Conservation (phyloP, 495 filamentous ascomycete species). For the Tuber umbilicatum region DNA sequence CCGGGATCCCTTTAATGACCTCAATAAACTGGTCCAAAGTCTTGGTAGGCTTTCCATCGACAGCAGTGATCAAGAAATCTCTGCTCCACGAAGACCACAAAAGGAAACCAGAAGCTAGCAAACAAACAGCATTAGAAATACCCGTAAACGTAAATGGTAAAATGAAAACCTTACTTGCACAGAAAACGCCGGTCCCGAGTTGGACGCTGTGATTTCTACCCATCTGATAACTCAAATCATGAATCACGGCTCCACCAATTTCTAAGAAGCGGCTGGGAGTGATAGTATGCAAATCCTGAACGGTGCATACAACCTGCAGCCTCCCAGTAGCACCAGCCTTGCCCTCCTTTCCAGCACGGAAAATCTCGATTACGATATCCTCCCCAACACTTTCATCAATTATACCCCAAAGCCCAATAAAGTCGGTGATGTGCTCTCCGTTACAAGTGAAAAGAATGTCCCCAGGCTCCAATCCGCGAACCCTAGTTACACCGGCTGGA, state of each 20-base stretch:
- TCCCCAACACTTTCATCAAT: constrained; percentile 41
- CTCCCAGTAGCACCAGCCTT: constrained; percentile 25
- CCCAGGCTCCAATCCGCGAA: constrained; percentile 39
- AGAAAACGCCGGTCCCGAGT: constrained; percentile 41
- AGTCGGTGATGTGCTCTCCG: constrained; percentile 37
- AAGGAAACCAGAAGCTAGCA: constrained; percentile 39
- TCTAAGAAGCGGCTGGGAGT: constrained; percentile 41
- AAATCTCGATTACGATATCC: constrained; percentile 38
- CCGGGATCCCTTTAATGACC: constrained; percentile 37
- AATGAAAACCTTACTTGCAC: constrained; percentile 30
- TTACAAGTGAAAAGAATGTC: constrained; percentile 42
- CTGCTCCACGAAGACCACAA: constrained; percentile 42
- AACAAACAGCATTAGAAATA: constrained; percentile 15
- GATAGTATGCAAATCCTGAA: constrained; percentile 41
- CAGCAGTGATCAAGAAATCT: constrained; percentile 40
- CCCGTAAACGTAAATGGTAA: neutral
- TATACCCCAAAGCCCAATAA: constrained; percentile 41
- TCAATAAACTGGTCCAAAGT: constrained; percentile 41
- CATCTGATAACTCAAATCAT: constrained; percentile 41
- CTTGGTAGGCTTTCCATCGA: constrained; percentile 40
- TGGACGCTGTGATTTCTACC: constrained; percentile 41
- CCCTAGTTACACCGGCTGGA: constrained; percentile 34
- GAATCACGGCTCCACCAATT: constrained; percentile 41
- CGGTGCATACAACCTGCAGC: constrained; percentile 34
- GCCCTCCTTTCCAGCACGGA: constrained; percentile 37